Evolutionary conservation across 208 protist genomes (phyloP), one percentile per base, ranked within the genome.

Genomic region (Trypanosomatidae sp.): DNA sequence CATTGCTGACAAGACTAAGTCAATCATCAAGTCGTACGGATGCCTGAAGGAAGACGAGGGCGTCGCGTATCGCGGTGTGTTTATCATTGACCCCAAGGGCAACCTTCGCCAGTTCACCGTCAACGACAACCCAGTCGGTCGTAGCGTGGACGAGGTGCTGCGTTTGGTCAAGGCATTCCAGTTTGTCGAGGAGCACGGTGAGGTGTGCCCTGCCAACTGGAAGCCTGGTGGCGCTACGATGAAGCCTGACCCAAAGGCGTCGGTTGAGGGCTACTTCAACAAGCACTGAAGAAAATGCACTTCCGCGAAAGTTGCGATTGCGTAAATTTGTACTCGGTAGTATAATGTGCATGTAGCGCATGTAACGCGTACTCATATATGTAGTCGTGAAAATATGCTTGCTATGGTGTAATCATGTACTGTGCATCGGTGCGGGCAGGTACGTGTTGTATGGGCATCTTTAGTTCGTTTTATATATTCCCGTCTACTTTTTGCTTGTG

Each of bases 131-230:
- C 91, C 93, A 22, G 94, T 98, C 24, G 96, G 96, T 40, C 75
- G 96, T 57, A 85, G 54, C 46, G 86, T 97, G 18, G 91, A 98
- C 3, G 96, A 98, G 72, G 74, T 81, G 35, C 56, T 98, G 6
- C 84, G 97, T 43, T 71, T 98, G 7, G 62, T 99, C 21, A 49
- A 97, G 71, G 96, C 95, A 24, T 95, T 97, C 64, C 88, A 97
- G 72, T 97, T 78, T 55, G 74, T 82, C 25, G 96, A 97, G 58
- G 56, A 92, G 53, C 72, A 97, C 57, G 93, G 87, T 27, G 90
- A 97, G 66, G 91, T 97, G 42, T 97, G 93, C 70, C 95, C 95
- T 19, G 90, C 86, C 6, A 92, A 89, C 71, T 97, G 95, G 94
- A 90, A 77, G 55, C 76, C 85, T 11, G 94, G 92, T 25, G 40